A percentile compares a stretch with the other conserved stretches of the same genome.
Conservation (phyloP, 805 yeast genomes). For the Lachancea thermotolerans region DNA sequence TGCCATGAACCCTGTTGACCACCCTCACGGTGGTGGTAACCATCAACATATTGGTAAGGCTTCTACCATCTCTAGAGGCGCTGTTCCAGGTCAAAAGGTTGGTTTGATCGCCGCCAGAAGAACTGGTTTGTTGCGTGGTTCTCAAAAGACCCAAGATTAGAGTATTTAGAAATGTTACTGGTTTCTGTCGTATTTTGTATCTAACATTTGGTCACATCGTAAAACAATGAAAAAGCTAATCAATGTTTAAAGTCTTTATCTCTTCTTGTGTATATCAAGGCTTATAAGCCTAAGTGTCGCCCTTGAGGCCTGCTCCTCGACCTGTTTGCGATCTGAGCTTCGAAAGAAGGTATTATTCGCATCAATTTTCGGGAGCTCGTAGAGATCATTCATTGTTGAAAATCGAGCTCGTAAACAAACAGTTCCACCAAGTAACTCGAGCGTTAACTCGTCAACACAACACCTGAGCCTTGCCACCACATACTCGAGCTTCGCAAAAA, state of each 20-base stretch:
- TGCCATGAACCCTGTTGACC: constrained; percentile 99
- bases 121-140: constrained; percentile 99
- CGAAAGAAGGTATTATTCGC: too few relatives aligned
- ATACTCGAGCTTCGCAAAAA: not conserved
- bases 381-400: too few relatives aligned
- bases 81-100: constrained; percentile 99
- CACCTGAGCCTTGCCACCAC: not conserved
- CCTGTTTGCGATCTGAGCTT: too few relatives aligned
- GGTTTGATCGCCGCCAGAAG: constrained; percentile 99
- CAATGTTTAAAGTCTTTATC: not conserved
- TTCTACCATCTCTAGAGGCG: constrained; percentile 98
- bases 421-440: too few relatives aligned
- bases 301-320: too few relatives aligned
- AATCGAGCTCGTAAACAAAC: too few relatives aligned
- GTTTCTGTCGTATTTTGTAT: constrained; percentile 17
- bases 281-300: too few relatives aligned
- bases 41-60: constrained; percentile 99
- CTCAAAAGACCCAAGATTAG: constrained; percentile 86
- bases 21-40: constrained; percentile 99
- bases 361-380: too few relatives aligned
- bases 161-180: constrained; percentile 22
- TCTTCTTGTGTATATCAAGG: too few relatives aligned
- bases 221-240: constrained; percentile 1
- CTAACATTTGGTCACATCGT: constrained; percentile 4
- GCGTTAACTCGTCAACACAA: not conserved